Conservation (phyloP, 2,329 filamentous ascomycete species). For the Leptographium wingfieldii region DNA sequence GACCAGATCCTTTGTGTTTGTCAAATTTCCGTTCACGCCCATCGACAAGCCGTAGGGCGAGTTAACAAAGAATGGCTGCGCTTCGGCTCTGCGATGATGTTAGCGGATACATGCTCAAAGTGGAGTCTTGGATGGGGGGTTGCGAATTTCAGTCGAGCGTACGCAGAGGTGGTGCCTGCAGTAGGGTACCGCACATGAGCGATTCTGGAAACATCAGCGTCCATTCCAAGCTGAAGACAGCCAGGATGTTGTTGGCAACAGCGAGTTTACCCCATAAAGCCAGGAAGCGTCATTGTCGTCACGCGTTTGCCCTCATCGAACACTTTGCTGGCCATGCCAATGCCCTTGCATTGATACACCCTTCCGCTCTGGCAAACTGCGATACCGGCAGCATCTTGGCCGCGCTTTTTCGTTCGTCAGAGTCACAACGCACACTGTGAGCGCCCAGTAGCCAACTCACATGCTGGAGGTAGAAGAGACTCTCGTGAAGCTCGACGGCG, state of each 20-base stretch:
- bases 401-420: slow-evolving; percentile 28
- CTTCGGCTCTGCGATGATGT: slow-evolving; percentile 53
- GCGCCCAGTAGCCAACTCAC: slow-evolving; percentile 1
- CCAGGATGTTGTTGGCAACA: background rate
- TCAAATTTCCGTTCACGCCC: slow-evolving; percentile 79
- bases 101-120: background rate
- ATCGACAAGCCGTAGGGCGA: slow-evolving; percentile 71
- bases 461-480: slow-evolving; percentile 56
- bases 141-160: background rate
- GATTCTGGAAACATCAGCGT: slow-evolving; percentile 30
- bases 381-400: slow-evolving; percentile 83
- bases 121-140: background rate
- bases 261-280: slow-evolving; percentile 54
- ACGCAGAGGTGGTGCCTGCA: slow-evolving; percentile 56
- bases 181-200: slow-evolving; percentile 84
- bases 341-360: slow-evolving; percentile 82
- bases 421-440: no score
- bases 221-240: background rate
- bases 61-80: slow-evolving; percentile 90
- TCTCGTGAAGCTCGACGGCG: slow-evolving; percentile 55
- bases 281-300: slow-evolving; percentile 50
- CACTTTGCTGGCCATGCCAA: slow-evolving; percentile 62
- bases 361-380: slow-evolving; percentile 64
- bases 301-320: slow-evolving; percentile 70
- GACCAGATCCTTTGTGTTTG: slow-evolving; percentile 59